These are phyloP conservation scores for Pyronema domesticum DNA, from an alignment of 495 filamentous ascomycete genomes.

Conservation along the genomic window DNA sequence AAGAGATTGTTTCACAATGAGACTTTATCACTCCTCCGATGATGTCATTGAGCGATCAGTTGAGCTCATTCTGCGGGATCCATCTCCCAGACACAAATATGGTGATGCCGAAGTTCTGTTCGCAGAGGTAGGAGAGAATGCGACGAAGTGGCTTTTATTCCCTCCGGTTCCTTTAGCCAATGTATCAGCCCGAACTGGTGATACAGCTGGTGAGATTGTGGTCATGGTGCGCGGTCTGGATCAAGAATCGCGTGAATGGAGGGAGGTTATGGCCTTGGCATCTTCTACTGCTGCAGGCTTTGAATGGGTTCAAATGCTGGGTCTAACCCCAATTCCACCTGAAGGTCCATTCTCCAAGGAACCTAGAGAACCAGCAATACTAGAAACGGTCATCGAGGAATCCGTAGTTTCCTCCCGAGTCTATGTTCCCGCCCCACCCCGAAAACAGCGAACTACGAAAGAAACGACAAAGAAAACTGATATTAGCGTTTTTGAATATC, in stretches of 20 bases:
- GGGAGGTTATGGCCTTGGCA: slow-evolving; percentile 62
- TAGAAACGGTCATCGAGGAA: slow-evolving; percentile 22
- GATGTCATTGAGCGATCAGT: slow-evolving; percentile 74
- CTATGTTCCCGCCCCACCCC: not conserved
- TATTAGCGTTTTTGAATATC: not conserved
- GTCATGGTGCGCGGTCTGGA: slow-evolving; percentile 63
- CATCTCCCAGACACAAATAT: slow-evolving; percentile 31
- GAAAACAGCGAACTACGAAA: not conserved
- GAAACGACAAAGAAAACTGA: not conserved
- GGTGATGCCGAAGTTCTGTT: slow-evolving; percentile 69
- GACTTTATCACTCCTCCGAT: slow-evolving; percentile 73
- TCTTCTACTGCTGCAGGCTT: slow-evolving; percentile 39
- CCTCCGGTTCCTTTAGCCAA: slow-evolving; percentile 51
- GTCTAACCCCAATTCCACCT: slow-evolving; percentile 58
- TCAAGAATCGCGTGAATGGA: slow-evolving; percentile 45
- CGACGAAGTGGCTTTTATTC: slow-evolving; percentile 68
- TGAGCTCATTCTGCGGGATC: slow-evolving; percentile 76
- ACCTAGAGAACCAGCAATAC: slow-evolving; percentile 10
- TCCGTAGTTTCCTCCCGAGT: slow-evolving; percentile 18
- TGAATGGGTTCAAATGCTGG: slow-evolving; percentile 80
- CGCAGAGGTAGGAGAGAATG: slow-evolving; percentile 61
- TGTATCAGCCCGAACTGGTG: slow-evolving; percentile 66
- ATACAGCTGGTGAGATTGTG: slow-evolving; percentile 49
- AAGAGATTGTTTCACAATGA: slow-evolving; percentile 73
- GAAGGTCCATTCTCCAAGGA: slow-evolving; percentile 25